Percentiles rank a stretch among this genome's conserved stretches.
These are phyloP conservation scores for Oryza meridionalis DNA, from an alignment of 176 grass and related monocot genomes.

Conservation along the genomic window DNA sequence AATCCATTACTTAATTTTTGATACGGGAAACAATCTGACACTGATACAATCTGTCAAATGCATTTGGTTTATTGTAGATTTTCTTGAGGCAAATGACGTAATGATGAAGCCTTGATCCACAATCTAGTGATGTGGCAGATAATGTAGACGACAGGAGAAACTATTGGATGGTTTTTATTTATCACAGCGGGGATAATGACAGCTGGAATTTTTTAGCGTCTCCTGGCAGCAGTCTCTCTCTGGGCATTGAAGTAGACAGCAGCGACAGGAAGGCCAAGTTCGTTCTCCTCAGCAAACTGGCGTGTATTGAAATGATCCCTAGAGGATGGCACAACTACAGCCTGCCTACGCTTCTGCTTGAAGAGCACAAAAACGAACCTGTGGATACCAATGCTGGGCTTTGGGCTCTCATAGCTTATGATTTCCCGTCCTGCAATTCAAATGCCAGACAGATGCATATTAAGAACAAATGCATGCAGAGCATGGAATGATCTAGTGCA, in stretches of 20 bases:
- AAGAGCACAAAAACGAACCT: slow-evolving; percentile 95
- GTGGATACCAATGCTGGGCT: slow-evolving; percentile 88
- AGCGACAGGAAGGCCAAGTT: slow-evolving; percentile 79
- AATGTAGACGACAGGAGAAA: background rate
- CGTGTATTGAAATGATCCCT: slow-evolving; percentile 79
- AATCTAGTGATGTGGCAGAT: slow-evolving; percentile 13
- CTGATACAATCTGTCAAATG: slow-evolving; percentile 42
- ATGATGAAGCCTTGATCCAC: background rate
- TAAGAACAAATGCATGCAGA: slow-evolving; percentile 31
- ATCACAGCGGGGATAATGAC: slow-evolving; percentile 5
- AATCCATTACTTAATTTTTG: background rate
- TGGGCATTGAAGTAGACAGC: slow-evolving; percentile 94
- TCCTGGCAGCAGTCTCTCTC: slow-evolving; percentile 84
- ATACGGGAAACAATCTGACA: slow-evolving; percentile 20
- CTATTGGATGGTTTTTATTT: slow-evolving; percentile 28
- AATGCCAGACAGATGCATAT: background rate
- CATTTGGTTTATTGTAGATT: slow-evolving; percentile 52
- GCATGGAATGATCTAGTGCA: slow-evolving; percentile 22
- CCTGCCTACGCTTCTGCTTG: slow-evolving; percentile 68
- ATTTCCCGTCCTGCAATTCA: slow-evolving; percentile 63
- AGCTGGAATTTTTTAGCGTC: slow-evolving; percentile 49
- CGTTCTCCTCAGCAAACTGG: slow-evolving; percentile 73
- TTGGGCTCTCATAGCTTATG: slow-evolving; percentile 81
- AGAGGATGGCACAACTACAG: slow-evolving; percentile 46
- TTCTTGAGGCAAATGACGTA: background rate